A percentile compares a stretch with the other conserved stretches of the same genome.
Evolutionary conservation across 805 yeast genomes (phyloP).

Genomic region (Tetrapisispora taiwanensis): DNA sequence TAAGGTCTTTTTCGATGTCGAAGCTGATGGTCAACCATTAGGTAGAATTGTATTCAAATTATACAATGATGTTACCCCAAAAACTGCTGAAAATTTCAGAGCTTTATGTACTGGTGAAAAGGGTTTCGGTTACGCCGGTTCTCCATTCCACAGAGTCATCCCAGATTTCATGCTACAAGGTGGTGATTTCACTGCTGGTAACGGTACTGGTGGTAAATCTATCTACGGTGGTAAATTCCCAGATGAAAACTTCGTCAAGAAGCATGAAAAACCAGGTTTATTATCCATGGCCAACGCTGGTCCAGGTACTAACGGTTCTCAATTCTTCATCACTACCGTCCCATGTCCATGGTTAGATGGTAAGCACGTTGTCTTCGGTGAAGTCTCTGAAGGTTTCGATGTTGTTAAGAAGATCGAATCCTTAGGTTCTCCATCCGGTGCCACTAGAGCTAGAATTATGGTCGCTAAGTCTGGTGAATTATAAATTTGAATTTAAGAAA

Average conservation of each 20-base stretch:
- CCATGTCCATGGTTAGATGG: conserved; percentile 86
- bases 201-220: conserved; percentile 96
- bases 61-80: conserved; percentile 86
- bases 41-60: conserved; percentile 83
- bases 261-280: conserved; percentile 73
- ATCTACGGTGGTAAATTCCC: conserved; percentile 69
- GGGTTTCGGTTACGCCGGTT: conserved; percentile 87
- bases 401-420: conserved; percentile 77
- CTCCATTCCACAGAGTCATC: conserved; percentile 93
- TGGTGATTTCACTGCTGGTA: conserved; percentile 86
- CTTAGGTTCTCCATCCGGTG: conserved; percentile 64
- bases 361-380: conserved; percentile 92
- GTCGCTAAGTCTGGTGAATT: conserved; percentile 47
- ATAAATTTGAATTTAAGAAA: conserved; percentile 8
- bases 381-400: conserved; percentile 76
- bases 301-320: conserved; percentile 96
- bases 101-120: conserved; percentile 92
- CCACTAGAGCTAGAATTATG: conserved; percentile 55
- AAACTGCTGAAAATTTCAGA: conserved; percentile 93
- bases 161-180: conserved; percentile 98
- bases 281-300: conserved; percentile 98
- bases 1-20: conserved; percentile 71
- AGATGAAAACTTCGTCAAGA: conserved; percentile 66
- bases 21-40: conserved; percentile 65
- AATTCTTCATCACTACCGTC: conserved; percentile 90